A percentile compares a stretch with the other conserved stretches of the same genome.
These are phyloP conservation scores for Blepharisma japonicum DNA, from an alignment of 73 alveolate species.

Conservation along the genomic window DNA sequence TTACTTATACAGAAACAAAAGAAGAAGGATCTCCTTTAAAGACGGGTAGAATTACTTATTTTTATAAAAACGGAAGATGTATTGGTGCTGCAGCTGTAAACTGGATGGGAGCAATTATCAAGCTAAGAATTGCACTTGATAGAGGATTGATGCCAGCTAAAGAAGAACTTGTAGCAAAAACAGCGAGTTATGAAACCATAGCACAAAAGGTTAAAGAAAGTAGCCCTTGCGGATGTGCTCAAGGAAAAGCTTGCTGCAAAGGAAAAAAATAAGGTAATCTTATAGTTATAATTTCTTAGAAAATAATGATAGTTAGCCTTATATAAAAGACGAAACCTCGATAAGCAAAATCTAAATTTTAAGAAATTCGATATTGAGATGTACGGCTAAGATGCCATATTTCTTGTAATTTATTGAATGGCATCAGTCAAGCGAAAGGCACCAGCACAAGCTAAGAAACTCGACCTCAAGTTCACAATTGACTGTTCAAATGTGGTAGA, in stretches of 20 bases:
- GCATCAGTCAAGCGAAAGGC: conserved; percentile 48
- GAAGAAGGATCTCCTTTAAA: conserved; percentile 7
- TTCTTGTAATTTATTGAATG: neutral
- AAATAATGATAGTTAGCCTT: too few species aligned
- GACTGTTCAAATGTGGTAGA: conserved; percentile 61
- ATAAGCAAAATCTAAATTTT: too few species aligned
- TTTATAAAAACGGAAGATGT: conserved; percentile 23
- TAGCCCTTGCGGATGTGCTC: conserved; percentile 2
- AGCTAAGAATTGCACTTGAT: conserved; percentile 22
- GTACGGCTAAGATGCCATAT: too few species aligned
- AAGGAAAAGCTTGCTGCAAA: too few species aligned
- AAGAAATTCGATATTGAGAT: too few species aligned
- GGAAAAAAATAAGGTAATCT: too few species aligned
- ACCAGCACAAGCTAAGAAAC: conserved; percentile 40
- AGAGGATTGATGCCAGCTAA: conserved; percentile 31
- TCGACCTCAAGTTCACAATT: conserved; percentile 44
- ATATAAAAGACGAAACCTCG: too few species aligned
- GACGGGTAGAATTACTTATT: conserved; percentile 28
- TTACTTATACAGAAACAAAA: conserved; percentile 4
- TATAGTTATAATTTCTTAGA: too few species aligned
- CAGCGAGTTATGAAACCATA: neutral
- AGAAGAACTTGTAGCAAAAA: neutral
- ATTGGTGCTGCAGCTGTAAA: conserved; percentile 30
- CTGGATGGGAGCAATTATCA: conserved; percentile 21
- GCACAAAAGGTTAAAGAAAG: conserved; percentile 6